Base-by-base conservation (phyloP, 352 stramenopile genomes). In the Phytopythium chamaehyphon region DNA sequence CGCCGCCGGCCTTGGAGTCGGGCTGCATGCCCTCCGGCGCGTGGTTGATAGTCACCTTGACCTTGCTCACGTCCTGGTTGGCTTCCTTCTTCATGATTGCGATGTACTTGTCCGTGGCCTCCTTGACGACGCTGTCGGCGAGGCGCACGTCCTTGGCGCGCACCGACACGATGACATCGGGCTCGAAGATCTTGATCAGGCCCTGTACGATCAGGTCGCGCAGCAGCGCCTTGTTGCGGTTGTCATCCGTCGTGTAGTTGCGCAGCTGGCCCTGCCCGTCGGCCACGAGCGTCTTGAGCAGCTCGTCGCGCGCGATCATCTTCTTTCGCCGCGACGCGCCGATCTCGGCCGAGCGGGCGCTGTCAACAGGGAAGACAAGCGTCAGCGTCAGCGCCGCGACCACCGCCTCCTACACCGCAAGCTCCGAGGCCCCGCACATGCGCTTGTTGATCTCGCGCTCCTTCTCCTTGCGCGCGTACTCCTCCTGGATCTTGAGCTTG, bases 171-270 rank as follows among this genome's bases (percentile, higher is more conserved):
- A 90, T 80, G 33, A 99, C 88, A 15, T 98, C 89, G 22, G 88
- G 74, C 73, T 99, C 96, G 61, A 97, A 96, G 51, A 99, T 96
- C 77, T 99, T 99, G 72, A 99, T 98, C 33, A 99, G 80, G 18
- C 95, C 93, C 74, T 99, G 96, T 31, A 99, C 92, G 62, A 99
- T 98, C 11, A 99, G 73, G 51, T 98, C 95, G 57, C 97, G 90
- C 48, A 99, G 74, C 47, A 99, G 72, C 51, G 72, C 72, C 56
- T 94, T 89, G 77, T 98, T 98, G 73, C 98, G 97, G 35, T 59
- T 70, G 51, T 88, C 66, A 36, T 86, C 66, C 19, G 69, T 84
- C 38, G 71, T 76, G 47, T 82, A 67, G 56, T 69, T 78, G 18
- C 54, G 60, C 37, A 80, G 59, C 55, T 76, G 68, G 19, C 47